Evolutionary conservation across 164 flowering plant genomes (phyloP).

Genomic region (Umbilicus rupestris): DNA sequence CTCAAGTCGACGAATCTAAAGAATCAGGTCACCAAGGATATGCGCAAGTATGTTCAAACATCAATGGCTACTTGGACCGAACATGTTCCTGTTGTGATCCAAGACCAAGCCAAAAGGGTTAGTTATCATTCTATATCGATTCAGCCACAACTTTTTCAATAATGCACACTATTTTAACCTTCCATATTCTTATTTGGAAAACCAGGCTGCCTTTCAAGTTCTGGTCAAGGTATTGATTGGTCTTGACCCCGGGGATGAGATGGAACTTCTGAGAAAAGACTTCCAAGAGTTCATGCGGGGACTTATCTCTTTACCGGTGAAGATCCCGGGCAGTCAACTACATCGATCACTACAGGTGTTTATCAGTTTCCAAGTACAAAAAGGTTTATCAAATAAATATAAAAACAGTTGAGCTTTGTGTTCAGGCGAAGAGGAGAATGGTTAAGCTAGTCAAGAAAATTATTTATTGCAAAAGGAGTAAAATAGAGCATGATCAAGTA

Average conservation of each 20-base stretch:
- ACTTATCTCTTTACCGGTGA: slow-evolving; percentile 78
- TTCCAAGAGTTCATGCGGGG: slow-evolving; percentile 81
- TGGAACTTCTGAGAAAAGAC: slow-evolving; percentile 62
- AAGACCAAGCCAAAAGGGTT: slow-evolving; percentile 75
- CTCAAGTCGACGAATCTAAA: slow-evolving; percentile 69
- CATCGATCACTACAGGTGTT: slow-evolving; percentile 76
- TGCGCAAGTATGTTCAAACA: slow-evolving; percentile 46
- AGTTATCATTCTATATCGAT: too few relatives aligned
- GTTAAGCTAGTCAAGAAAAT: slow-evolving; percentile 51
- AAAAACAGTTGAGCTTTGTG: not conserved
- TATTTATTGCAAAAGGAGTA: slow-evolving; percentile 31
- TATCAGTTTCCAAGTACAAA: not conserved
- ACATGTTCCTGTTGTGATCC: slow-evolving; percentile 54
- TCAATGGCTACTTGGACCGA: slow-evolving; percentile 61
- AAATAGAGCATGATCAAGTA: slow-evolving; percentile 11
- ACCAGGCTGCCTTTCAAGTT: slow-evolving; percentile 81
- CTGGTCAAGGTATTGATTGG: slow-evolving; percentile 83
- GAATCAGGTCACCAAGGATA: slow-evolving; percentile 69
- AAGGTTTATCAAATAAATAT: not conserved
- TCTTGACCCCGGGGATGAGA: slow-evolving; percentile 65
- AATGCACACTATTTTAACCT: not conserved
- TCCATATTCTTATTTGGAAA: not conserved
- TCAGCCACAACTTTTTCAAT: too few relatives aligned
- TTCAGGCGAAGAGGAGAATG: slow-evolving; percentile 89
- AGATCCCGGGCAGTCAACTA: slow-evolving; percentile 71